A percentile compares a stretch with the other conserved stretches of the same genome.
Evolutionary conservation across 257 asterid species (phyloP).

Genomic region (Ajuga chamaepitys): DNA sequence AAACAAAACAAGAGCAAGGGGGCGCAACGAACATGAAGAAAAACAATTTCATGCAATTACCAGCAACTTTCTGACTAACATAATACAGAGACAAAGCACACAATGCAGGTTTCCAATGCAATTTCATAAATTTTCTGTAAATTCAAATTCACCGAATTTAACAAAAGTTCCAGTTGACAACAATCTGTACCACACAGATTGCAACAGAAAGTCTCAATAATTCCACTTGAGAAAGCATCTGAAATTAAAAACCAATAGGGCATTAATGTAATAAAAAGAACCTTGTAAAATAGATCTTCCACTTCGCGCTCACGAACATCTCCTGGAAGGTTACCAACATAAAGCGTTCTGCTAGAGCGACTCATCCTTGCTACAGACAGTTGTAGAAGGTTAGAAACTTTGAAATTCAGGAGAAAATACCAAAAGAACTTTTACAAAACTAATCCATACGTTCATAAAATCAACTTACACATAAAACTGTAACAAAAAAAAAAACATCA

Average conservation of each 20-base stretch:
- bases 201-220: neutral
- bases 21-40: neutral
- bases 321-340: constrained; percentile 98
- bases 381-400: neutral
- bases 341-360: constrained; percentile 92
- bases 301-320: constrained; percentile 96
- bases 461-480: too few species aligned
- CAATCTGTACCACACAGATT: neutral
- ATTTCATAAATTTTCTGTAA: neutral
- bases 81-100: neutral
- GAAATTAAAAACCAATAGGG: neutral
- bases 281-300: constrained; percentile 96
- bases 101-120: neutral
- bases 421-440: neutral
- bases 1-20: neutral
- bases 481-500: neutral
- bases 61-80: neutral
- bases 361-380: constrained; percentile 55
- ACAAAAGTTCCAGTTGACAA: neutral
- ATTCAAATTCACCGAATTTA: neutral
- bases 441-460: too few species aligned
- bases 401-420: neutral
- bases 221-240: neutral
- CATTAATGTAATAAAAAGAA: neutral
- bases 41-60: neutral